Evolutionary conservation across 176 grass and related monocot species (phyloP), one percentile per base, ranked within the genome.

Genomic region (Thalia dealbata): DNA sequence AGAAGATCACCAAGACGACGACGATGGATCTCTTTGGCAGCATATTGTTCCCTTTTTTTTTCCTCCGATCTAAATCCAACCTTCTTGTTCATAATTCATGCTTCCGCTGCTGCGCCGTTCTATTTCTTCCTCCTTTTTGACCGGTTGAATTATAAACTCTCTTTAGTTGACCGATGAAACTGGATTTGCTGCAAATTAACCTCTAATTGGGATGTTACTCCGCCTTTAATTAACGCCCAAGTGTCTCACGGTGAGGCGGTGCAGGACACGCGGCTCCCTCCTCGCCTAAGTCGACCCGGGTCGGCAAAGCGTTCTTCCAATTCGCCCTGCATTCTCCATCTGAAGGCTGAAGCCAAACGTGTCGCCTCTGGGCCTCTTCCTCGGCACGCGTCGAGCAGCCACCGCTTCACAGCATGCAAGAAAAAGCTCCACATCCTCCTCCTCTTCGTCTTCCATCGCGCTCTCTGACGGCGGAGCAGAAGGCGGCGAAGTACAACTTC

Each of bases 1-100:
- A 81, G 62, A 81, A 78, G 32, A 66, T 64, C 42, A 81, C 12
- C 15, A 78, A 60, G 16, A 81, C n/a, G 45, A 86, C 43, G 28
- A 78, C 56, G 69, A 78, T 35, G 30, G 81, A 3, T 59, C 73
- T 86, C 77, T 86, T 86, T 28, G 46, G 42, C 30, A 52, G 24
- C 70, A 72, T 54, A 32, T 68, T 43, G 19, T n/a, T 22, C 38
- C 65, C 35, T 14, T 68, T 44, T 22, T 16, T 38, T 19, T 2
- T n/a, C n/a, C n/a, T n/a, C n/a, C 64, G 32, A 38, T 38, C 32
- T 38, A 38, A 38, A 38, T 38, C 1, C 4, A 2, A 38, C 32
- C 32, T 38, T 4, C 32, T 38, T 38, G 32, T 38, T 38, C 4
- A 38, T 38, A 38, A 38, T 38, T 38, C 32, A 38, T 38, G 4